A percentile compares a stretch with the other conserved stretches of the same genome.
Conservation (phyloP, 257 asterid species). For the Capsicum pubescens region DNA sequence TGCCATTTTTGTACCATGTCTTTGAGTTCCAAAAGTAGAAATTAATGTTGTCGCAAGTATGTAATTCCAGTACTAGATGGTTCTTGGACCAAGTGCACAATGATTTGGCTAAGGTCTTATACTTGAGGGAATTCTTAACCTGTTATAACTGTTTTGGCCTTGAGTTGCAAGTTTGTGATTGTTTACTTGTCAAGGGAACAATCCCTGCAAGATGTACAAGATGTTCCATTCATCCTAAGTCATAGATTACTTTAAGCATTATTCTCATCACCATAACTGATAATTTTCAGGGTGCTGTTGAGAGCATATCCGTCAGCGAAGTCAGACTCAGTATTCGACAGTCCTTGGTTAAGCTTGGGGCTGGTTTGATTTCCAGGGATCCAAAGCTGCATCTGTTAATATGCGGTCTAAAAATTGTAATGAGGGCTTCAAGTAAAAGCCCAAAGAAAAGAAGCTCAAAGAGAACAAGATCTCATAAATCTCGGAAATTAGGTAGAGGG, state of each 20-base stretch:
- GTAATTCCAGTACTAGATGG: background rate
- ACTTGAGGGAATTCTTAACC: background rate
- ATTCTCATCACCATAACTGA: constrained; percentile 12
- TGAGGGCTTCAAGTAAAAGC: constrained; percentile 74
- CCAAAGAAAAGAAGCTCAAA: constrained; percentile 40
- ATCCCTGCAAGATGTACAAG: constrained; percentile 16
- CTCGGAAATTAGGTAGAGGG: constrained; percentile 81
- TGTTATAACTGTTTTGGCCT: constrained; percentile 2
- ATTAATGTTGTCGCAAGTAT: background rate
- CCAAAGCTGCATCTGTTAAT: constrained; percentile 88
- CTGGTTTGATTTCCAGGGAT: constrained; percentile 90
- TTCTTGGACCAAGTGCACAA: background rate
- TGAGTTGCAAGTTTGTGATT: constrained; percentile 10
- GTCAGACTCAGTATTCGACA: constrained; percentile 87
- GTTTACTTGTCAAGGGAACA: constrained; percentile 10
- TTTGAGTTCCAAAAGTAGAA: background rate
- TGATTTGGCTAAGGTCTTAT: constrained; percentile 7
- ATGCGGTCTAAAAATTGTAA: constrained; percentile 84
- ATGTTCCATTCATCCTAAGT: background rate
- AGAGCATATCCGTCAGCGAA: constrained; percentile 87
- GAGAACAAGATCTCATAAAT: constrained; percentile 60
- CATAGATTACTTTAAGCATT: constrained; percentile 3
- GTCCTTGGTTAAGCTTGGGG: constrained; percentile 91
- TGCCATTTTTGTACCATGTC: constrained; percentile 11
- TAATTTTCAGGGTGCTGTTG: constrained; percentile 82